Percentiles rank a stretch among this genome's conserved stretches.
Conservation (phyloP, 2,329 filamentous ascomycete species). For the Calonectria henricotiae region DNA sequence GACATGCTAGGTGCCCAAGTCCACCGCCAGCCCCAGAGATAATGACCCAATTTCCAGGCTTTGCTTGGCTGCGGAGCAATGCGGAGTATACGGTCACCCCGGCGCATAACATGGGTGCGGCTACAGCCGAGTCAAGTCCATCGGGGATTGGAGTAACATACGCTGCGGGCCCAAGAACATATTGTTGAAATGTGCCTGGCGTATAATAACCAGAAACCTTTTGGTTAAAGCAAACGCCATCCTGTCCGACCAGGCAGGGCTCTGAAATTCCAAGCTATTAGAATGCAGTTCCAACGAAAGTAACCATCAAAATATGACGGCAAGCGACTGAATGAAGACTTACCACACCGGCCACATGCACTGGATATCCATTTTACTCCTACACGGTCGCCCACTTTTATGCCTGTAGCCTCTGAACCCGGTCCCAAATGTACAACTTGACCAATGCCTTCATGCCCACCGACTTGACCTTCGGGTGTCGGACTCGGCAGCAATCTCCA, state of each 20-base stretch:
- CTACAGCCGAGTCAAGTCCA: constrained; percentile 13
- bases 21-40: constrained; percentile 29
- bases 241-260: constrained; percentile 21
- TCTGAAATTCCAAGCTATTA: background rate
- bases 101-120: constrained; percentile 27
- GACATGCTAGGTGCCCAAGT: constrained; percentile 28
- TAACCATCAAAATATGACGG: background rate
- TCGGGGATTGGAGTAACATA: constrained; percentile 34
- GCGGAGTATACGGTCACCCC: constrained; percentile 31
- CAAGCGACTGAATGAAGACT: background rate
- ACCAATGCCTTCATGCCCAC: background rate
- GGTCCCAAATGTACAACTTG: background rate
- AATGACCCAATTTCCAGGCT: constrained; percentile 25
- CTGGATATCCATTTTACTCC: constrained; percentile 10
- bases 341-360: constrained; percentile 22
- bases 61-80: constrained; percentile 10
- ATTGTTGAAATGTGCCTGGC: constrained; percentile 32
- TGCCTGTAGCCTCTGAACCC: constrained; percentile 2
- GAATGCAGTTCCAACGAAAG: background rate
- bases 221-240: constrained; percentile 21
- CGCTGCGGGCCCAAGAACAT: constrained; percentile 11
- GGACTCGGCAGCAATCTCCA: constrained; percentile 4
- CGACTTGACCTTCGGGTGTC: background rate
- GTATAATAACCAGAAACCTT: constrained; percentile 27
- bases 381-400: constrained; percentile 17